phyloP scores from a whole-genome alignment of 2,329 filamentous ascomycete genomes.

The Nemania sp. region DNA sequence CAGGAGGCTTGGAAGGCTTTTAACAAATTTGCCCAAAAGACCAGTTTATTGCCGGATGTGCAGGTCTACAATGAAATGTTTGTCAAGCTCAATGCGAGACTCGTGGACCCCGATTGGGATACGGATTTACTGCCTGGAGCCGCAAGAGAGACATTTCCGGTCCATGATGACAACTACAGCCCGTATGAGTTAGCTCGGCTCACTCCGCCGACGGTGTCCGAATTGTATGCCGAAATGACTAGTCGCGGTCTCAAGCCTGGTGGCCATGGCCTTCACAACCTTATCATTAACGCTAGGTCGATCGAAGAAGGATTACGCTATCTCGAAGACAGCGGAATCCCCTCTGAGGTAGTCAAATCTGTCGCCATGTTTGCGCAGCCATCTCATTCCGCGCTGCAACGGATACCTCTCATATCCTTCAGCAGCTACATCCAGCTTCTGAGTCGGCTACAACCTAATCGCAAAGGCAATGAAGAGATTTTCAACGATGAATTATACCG shows the following conservation, averaged over 20 bases:
- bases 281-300: constrained; percentile 57
- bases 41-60: constrained; percentile 42
- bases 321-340: constrained; percentile 49
- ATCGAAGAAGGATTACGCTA: constrained; percentile 53
- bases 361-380: constrained; percentile 26
- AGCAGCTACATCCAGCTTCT: constrained; percentile 56
- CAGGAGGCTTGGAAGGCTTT: constrained; percentile 60
- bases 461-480: constrained; percentile 28
- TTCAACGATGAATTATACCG: constrained; percentile 26
- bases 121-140: constrained; percentile 59
- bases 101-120: constrained; percentile 33
- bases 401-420: constrained; percentile 46
- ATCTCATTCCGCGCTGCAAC: constrained; percentile 29
- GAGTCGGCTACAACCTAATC: constrained; percentile 46
- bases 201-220: constrained; percentile 59
- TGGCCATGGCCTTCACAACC: constrained; percentile 54
- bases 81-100: constrained; percentile 53
- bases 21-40: constrained; percentile 25
- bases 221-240: constrained; percentile 64
- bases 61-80: constrained; percentile 65
- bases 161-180: constrained; percentile 61
- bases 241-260: constrained; percentile 51
- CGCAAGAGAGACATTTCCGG: constrained; percentile 55
- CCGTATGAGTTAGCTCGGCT: constrained; percentile 68
- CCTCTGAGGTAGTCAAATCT: constrained; percentile 26